These are phyloP conservation scores for Knufia fluminis DNA, from an alignment of 2,329 filamentous ascomycete species.

Conservation along the genomic window DNA sequence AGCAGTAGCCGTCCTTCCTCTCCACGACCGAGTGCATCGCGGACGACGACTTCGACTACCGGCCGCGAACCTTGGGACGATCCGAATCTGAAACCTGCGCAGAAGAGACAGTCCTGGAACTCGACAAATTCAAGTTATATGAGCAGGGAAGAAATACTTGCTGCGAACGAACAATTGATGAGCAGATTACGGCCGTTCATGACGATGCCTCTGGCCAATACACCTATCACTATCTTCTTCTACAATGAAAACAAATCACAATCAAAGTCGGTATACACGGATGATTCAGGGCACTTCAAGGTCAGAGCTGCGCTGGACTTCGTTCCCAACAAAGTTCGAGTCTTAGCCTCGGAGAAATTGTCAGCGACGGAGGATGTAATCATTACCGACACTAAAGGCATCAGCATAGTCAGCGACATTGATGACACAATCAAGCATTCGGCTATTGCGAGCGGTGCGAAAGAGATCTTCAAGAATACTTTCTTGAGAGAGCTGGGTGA, in stretches of 20 bases:
- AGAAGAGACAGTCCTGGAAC: slow-evolving; percentile 42
- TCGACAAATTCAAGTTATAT: slow-evolving; percentile 47
- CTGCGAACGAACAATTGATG: slow-evolving; percentile 82
- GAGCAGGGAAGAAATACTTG: slow-evolving; percentile 62
- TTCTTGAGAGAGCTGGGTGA: slow-evolving; percentile 80
- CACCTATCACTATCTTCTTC: slow-evolving; percentile 86
- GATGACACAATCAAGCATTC: slow-evolving; percentile 97
- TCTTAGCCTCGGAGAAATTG: slow-evolving; percentile 75
- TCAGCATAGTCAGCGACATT: slow-evolving; percentile 94
- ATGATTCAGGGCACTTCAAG: slow-evolving; percentile 81
- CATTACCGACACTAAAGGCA: slow-evolving; percentile 65
- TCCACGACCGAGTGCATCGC: neutral
- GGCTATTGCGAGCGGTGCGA: slow-evolving; percentile 74
- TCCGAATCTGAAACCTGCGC: slow-evolving; percentile 22
- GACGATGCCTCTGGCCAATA: slow-evolving; percentile 66
- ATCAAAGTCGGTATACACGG: slow-evolving; percentile 74
- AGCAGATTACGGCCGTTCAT: slow-evolving; percentile 81
- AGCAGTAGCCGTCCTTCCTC: slow-evolving; percentile 21
- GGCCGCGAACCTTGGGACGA: slow-evolving; percentile 23
- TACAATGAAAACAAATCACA: slow-evolving; percentile 78
- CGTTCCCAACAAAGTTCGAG: slow-evolving; percentile 76
- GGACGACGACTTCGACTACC: neutral
- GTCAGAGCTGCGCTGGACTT: slow-evolving; percentile 77
- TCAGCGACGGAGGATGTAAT: slow-evolving; percentile 71
- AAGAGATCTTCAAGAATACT: slow-evolving; percentile 92